Conservation (phyloP, 164 flowering plant genomes). For the Aristolochia fimbriata region DNA sequence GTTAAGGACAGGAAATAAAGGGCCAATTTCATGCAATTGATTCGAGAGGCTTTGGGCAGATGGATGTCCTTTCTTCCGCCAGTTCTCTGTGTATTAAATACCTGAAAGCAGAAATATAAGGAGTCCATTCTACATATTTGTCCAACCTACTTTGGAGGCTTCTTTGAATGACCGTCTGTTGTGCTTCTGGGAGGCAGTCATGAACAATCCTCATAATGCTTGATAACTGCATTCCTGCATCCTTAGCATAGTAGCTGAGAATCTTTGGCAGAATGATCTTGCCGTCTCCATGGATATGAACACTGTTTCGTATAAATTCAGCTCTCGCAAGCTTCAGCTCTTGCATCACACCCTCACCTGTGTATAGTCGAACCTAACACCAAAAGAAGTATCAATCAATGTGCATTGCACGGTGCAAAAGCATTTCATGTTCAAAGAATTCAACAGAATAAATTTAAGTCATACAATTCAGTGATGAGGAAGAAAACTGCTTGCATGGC, state of each 20-base stretch:
- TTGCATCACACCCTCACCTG: constrained; percentile 62
- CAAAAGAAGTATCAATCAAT: neutral
- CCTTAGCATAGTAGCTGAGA: constrained; percentile 69
- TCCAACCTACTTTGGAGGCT: constrained; percentile 53
- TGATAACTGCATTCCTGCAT: constrained; percentile 43
- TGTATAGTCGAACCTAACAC: constrained; percentile 53
- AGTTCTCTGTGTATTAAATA: no score
- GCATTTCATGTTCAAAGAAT: no score
- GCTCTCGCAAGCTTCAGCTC: constrained; percentile 86
- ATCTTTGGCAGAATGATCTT: constrained; percentile 69
- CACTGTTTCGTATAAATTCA: constrained; percentile 70
- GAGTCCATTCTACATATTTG: constrained; percentile 26
- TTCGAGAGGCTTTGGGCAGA: no score
- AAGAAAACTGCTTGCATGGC: no score
- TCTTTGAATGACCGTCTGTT: constrained; percentile 41
- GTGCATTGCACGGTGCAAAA: neutral
- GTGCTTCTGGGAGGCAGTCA: constrained; percentile 51
- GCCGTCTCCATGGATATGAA: constrained; percentile 55
- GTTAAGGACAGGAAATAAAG: no score
- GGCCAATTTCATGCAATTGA: no score
- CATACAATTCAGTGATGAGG: no score
- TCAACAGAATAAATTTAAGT: no score
- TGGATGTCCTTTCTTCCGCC: no score
- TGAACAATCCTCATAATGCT: constrained; percentile 59
- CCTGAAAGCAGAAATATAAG: neutral